Conservation (phyloP, 1,139 yeast species). For the Candida tropicalis region DNA sequence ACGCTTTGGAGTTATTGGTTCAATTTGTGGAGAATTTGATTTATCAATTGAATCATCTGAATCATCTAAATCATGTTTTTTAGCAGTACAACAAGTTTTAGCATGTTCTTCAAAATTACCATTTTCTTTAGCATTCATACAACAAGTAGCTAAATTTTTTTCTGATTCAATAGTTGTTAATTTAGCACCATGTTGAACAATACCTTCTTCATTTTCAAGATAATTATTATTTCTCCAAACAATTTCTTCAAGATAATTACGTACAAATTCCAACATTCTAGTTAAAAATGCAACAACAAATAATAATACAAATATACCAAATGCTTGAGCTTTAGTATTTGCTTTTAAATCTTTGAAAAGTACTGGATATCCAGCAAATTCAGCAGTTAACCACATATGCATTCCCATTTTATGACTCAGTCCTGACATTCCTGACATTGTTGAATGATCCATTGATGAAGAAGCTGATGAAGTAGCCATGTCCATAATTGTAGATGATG, state of each 20-base stretch:
- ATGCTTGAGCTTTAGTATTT: conserved; percentile 57
- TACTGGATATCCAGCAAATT: conserved; percentile 59
- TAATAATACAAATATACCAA: conserved; percentile 68
- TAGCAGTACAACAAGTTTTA: conserved; percentile 3
- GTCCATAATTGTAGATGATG: conserved; percentile 15
- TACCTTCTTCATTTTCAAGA: conserved; percentile 14
- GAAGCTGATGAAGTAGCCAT: conserved; percentile 14
- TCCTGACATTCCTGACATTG: conserved; percentile 9
- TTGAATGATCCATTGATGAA: not conserved
- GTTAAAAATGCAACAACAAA: conserved; percentile 59
- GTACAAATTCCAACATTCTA: conserved; percentile 59
- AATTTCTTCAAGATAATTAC: conserved; percentile 64
- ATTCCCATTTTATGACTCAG: conserved; percentile 32
- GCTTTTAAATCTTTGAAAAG: conserved; percentile 59
- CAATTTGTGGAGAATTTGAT: conserved; percentile 5
- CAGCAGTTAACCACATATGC: conserved; percentile 60
- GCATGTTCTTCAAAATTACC: conserved; percentile 6
- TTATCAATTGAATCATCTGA: conserved; percentile 9
- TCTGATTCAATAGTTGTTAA: conserved; percentile 6
- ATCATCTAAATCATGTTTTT: not conserved
- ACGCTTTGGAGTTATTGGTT: not conserved
- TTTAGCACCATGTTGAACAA: conserved; percentile 13
- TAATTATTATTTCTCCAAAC: conserved; percentile 54
- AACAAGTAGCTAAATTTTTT: not conserved
- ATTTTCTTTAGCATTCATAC: conserved; percentile 9